Evolutionary conservation across 208 protist species (phyloP), one percentile per base, ranked within the genome.

Genomic region (Acanthamoeba royreba): DNA sequence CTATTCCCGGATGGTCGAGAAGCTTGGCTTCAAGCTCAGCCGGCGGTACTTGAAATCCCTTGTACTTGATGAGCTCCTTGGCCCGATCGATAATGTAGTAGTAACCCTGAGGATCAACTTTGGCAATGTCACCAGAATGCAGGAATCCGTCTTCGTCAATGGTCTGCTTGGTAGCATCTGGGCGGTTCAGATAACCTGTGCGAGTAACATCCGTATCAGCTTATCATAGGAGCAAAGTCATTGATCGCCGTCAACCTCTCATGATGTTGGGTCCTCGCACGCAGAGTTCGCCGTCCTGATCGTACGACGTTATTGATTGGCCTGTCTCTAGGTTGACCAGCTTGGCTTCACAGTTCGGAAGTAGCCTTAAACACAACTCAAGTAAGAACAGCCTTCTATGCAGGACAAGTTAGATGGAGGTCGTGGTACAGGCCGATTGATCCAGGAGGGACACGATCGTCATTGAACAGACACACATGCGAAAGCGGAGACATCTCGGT

Each of bases 41-140:
- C 0, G 98, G 97, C n/a, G 98, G 95, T 13, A 98, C 97, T 95
- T 98, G 98, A 85, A 97, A 98, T 58, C 98, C n/a, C n/a, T 98
- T 98, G 95, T 96, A 97, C 92, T 98, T 98, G 92, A 98, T 98
- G 49, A 98, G 96, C 91, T 98, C 97, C 93, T 98, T 98, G 42
- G 97, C 88, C 66, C 98, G 95, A 49, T 96, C 86, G n/a, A 92
- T 52, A 4, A 92, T 72, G 55, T 53, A 92, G 40, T 77, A 92
- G 86, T 74, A 92, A 4, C 86, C 86, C 38, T 92, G 35, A 15
- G 31, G 42, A 42, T 92, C 86, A 42, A 77, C 52, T 35, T 92
- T 61, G 28, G 52, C 86, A 8, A 92, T 92, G 28, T 92, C 86
- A 13, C 86, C 86, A 11, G 86, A 72, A 42, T 92, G 86, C 4